phyloP scores from a whole-genome alignment of 495 filamentous ascomycete species.

The Neurospora sp. region DNA sequence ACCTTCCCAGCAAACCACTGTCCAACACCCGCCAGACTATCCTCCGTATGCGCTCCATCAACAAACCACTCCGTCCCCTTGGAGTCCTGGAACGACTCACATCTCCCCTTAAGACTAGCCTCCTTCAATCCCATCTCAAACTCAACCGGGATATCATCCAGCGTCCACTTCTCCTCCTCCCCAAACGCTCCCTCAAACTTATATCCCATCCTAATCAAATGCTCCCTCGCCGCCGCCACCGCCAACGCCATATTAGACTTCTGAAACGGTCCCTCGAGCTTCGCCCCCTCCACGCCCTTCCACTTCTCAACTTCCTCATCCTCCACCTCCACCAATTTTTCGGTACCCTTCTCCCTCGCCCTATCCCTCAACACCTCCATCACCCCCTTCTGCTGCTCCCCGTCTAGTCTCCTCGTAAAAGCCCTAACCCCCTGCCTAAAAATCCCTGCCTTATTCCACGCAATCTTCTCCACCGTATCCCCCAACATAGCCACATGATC shows the following conservation, averaged over 20 bases:
- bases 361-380: constrained; percentile 29
- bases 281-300: constrained; percentile 21
- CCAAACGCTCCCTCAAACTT: constrained; percentile 13
- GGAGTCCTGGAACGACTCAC: constrained; percentile 52
- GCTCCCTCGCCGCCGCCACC: constrained; percentile 28
- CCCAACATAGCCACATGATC: constrained; percentile 44
- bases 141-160: constrained; percentile 23
- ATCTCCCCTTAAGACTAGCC: constrained; percentile 61
- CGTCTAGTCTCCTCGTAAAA: constrained; percentile 25
- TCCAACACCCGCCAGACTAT: constrained; percentile 62
- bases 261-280: constrained; percentile 33
- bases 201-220: constrained; percentile 15
- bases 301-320: constrained; percentile 26
- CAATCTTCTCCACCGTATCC: constrained; percentile 34
- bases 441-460: constrained; percentile 45
- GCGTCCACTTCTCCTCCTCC: not conserved
- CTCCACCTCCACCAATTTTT: constrained; percentile 22
- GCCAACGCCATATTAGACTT: constrained; percentile 37
- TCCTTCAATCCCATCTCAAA: constrained; percentile 58
- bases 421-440: constrained; percentile 30
- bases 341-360: constrained; percentile 26
- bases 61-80: constrained; percentile 62
- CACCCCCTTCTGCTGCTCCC: constrained; percentile 6
- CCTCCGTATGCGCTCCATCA: constrained; percentile 83
- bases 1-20: constrained; percentile 56